These are phyloP conservation scores for Hygrocybe punicea DNA, from an alignment of 768 basidiomycete species.

Conservation along the genomic window DNA sequence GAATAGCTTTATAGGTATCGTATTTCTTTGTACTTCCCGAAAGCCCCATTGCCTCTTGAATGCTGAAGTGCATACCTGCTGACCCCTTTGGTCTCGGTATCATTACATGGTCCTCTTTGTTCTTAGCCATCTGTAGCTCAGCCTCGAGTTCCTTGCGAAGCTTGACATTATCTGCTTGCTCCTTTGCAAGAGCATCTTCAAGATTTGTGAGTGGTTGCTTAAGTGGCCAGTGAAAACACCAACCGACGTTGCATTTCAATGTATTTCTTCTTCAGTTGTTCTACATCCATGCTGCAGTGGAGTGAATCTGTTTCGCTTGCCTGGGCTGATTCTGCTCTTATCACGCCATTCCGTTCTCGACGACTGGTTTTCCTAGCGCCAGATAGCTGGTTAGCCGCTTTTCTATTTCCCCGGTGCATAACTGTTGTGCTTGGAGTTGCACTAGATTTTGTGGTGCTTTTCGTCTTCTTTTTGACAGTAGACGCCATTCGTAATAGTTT, in stretches of 20 bases:
- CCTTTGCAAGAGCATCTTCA: background rate
- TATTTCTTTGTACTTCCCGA: background rate
- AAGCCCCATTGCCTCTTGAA: background rate
- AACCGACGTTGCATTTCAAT: background rate
- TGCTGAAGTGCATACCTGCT: background rate
- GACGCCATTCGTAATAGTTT: no score
- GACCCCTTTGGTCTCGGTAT: background rate
- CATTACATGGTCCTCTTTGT: background rate
- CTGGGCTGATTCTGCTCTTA: no score
- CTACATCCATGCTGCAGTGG: no score
- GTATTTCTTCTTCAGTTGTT: background rate
- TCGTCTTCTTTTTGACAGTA: no score
- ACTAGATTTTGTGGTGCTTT: no score
- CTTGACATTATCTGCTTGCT: background rate
- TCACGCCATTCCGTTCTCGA: no score
- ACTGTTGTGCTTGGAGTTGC: no score
- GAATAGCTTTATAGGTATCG: background rate
- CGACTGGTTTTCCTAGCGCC: no score
- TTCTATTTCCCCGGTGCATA: no score
- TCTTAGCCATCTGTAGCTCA: background rate
- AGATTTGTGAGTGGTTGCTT: background rate
- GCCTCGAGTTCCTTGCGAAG: background rate
- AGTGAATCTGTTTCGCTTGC: no score
- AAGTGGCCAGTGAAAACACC: background rate
- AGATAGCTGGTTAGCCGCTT: no score